These are phyloP conservation scores for Metschnikowia lachancei DNA, from an alignment of 805 yeast genomes.

Conservation along the genomic window DNA sequence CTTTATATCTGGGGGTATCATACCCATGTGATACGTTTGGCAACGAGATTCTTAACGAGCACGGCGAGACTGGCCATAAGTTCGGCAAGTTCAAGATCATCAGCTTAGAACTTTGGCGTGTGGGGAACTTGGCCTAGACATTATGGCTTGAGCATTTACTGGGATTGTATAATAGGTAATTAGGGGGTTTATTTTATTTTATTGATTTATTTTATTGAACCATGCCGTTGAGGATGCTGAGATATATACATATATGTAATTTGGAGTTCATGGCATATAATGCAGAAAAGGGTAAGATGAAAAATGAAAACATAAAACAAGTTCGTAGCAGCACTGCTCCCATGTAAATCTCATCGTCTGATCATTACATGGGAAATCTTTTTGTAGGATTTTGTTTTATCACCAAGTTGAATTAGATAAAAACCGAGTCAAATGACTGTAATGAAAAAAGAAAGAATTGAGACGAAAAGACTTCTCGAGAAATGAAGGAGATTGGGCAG, in stretches of 20 bases:
- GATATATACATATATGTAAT: constrained; percentile 18
- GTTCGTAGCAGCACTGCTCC: constrained; percentile 25
- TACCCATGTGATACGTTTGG: constrained; percentile 83
- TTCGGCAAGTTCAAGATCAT: constrained; percentile 65
- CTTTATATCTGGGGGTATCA: constrained; percentile 72
- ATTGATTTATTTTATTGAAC: constrained; percentile 12
- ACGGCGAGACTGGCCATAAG: constrained; percentile 20
- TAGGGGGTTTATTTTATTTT: neutral
- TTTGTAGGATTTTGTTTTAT: constrained; percentile 22
- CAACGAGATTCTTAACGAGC: constrained; percentile 62
- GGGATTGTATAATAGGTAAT: neutral
- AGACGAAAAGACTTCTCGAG: neutral
- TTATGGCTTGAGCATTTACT: too few relatives aligned
- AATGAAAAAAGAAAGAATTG: neutral
- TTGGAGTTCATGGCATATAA: constrained; percentile 16
- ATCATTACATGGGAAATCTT: constrained; percentile 14
- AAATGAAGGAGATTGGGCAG: constrained; percentile 10
- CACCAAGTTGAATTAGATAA: constrained; percentile 25
- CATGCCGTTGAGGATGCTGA: constrained; percentile 51
- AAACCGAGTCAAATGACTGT: constrained; percentile 14
- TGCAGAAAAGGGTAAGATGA: constrained; percentile 15
- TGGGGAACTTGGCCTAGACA: constrained; percentile 38
- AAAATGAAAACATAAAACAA: constrained; percentile 12
- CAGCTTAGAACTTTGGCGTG: constrained; percentile 83
- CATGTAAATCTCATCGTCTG: neutral